These are phyloP conservation scores for Annulohypoxylon truncatum DNA, from an alignment of 2,329 filamentous ascomycete genomes.

Conservation along the genomic window DNA sequence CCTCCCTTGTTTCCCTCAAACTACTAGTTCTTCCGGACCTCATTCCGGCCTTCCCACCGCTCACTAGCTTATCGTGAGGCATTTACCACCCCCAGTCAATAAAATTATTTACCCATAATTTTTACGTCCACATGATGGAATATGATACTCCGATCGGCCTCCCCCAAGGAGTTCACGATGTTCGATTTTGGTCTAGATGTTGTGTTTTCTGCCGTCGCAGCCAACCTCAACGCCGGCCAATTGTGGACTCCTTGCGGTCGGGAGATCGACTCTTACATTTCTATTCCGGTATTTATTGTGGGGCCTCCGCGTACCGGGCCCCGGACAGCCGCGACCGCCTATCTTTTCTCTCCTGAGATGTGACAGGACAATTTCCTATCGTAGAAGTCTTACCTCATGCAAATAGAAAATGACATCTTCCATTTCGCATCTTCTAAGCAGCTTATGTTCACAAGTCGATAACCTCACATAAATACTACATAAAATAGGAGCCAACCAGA, in stretches of 20 bases:
- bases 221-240: slow-evolving; percentile 35
- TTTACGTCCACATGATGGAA: slow-evolving; percentile 1
- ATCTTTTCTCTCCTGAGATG: slow-evolving; percentile 3
- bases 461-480: background rate
- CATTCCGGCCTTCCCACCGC: slow-evolving; percentile 18
- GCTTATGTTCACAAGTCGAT: background rate
- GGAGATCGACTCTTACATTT: slow-evolving; percentile 30
- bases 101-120: slow-evolving; percentile 9
- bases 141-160: slow-evolving; percentile 18
- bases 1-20: slow-evolving; percentile 17
- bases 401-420: background rate
- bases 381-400: slow-evolving; percentile 11
- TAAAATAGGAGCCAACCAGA: background rate
- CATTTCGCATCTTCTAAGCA: background rate
- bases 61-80: slow-evolving; percentile 28
- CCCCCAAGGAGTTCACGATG: background rate
- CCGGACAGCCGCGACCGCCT: slow-evolving; percentile 17
- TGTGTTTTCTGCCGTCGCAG: slow-evolving; percentile 20
- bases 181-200: slow-evolving; percentile 22
- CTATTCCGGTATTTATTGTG: slow-evolving; percentile 20
- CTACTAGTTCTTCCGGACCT: slow-evolving; percentile 18
- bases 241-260: slow-evolving; percentile 34
- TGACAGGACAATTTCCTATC: slow-evolving; percentile 15
- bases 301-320: slow-evolving; percentile 31
- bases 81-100: slow-evolving; percentile 22